Base-by-base conservation (phyloP, 2,329 filamentous ascomycete genomes). In the Aspergillus sclerotialis region DNA sequence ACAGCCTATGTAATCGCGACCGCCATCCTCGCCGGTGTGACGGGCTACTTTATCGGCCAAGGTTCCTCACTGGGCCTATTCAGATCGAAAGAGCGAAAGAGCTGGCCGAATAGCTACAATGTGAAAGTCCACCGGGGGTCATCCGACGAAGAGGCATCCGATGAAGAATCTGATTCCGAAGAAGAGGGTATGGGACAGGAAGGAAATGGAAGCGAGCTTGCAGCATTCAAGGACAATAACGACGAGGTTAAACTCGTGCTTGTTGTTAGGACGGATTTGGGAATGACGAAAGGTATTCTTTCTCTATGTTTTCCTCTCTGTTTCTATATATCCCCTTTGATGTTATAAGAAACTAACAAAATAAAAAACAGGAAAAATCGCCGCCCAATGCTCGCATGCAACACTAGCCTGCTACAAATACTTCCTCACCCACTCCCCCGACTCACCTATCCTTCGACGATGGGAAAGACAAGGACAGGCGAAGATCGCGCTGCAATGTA, bases 341-440 rank as follows among this genome's bases (percentile, higher is more conserved):
- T 15, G n/a, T 32, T 13, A 13, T 12, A 33, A 18, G 7, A 3
- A 31, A 17, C 15, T 11, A 17, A 15, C 8, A 9, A 4, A 4
- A 24, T 30, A 16, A 3, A 24, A n/a, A 28, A 29, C 44, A 94
- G 90, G 90, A 53, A 98, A 98, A 73, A 95, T 96, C 53, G 92
- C 87, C 37, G 92, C 92, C 6, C 92, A 96, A 65, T 90, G 84
- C 65, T 84, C 82, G 32, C 92, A 96, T 64, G 92, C 92, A n/a
- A 94, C 90, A 3, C 80, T 98, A 37, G 89, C 90, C 36, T 96
- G 90, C 75, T 98, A 94, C 78, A 96, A 95, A 68, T 69, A 80
- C 39, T 78, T 93, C 45, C 65, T 78, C 37, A 64, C 69, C 28
- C 63, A 67, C 35, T 67, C 76, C n/a, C 61, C 69, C 3, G 61